Percentiles rank a stretch among this genome's conserved stretches.
Conservation (phyloP, 768 basidiomycete species). For the Tulasnella sp. region DNA sequence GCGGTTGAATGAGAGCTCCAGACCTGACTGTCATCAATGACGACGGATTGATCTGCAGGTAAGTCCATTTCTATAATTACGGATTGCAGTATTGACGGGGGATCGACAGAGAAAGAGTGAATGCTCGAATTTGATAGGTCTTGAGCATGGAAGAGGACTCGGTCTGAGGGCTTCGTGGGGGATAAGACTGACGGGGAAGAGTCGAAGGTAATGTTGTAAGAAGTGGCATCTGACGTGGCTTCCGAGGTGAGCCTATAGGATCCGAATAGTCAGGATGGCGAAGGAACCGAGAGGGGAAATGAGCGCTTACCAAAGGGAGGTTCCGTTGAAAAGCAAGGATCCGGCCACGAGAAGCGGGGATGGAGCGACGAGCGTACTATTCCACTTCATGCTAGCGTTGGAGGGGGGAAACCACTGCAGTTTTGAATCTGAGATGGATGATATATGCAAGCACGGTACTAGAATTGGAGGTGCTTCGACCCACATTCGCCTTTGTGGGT, state of each 20-base stretch:
- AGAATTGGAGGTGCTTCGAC: too few relatives aligned
- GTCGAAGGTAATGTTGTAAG: not conserved
- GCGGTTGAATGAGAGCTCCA: not conserved
- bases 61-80: not conserved
- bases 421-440: not conserved
- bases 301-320: not conserved
- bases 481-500: too few relatives aligned
- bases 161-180: not conserved
- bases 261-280: not conserved
- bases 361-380: not conserved
- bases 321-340: conserved; percentile 7
- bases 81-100: not conserved
- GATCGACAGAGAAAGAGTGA: not conserved
- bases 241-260: not conserved
- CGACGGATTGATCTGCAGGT: not conserved
- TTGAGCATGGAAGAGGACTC: not conserved
- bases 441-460: too few relatives aligned
- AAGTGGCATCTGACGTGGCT: too few relatives aligned
- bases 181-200: not conserved
- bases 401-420: not conserved
- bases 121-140: not conserved
- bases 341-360: conserved; percentile 2
- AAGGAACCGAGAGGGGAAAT: not conserved
- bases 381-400: conserved; percentile 9
- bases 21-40: conserved; percentile 4